phyloP scores from a whole-genome alignment of 129 eudicot genomes.

The Logfia minima region DNA sequence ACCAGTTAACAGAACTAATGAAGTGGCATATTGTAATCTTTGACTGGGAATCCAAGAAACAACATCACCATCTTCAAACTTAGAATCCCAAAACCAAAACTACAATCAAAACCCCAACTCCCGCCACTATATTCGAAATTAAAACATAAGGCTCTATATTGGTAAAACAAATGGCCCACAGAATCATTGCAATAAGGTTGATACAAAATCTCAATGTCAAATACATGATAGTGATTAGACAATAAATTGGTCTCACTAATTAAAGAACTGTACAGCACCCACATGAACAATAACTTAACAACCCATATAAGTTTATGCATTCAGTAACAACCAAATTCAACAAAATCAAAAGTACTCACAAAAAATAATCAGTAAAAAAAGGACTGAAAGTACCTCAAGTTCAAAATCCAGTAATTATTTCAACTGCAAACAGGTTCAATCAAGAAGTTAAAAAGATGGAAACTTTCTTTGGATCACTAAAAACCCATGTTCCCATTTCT shows the following conservation, averaged over 20 bases:
- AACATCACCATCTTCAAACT: neutral
- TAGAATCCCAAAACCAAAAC: neutral
- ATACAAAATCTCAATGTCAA: constrained; percentile 1
- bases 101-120: neutral
- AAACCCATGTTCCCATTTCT: constrained; percentile 22
- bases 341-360: constrained; percentile 15
- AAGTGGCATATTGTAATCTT: neutral
- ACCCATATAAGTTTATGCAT: neutral
- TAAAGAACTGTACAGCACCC: neutral
- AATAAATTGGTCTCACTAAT: neutral
- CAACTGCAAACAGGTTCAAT: neutral
- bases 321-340: neutral
- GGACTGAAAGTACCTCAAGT: constrained; percentile 21
- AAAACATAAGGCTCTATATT: neutral
- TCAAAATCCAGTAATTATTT: constrained; percentile 19
- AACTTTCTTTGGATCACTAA: constrained; percentile 10
- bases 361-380: neutral
- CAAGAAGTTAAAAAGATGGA: constrained; percentile 13
- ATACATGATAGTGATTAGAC: constrained; percentile 1
- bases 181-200: neutral
- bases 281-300: neutral
- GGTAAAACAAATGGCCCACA: constrained; percentile 31
- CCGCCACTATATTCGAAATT: neutral
- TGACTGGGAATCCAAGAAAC: constrained; percentile 30
- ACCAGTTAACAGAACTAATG: constrained; percentile 24